Evolutionary conservation across 306 rosid genomes (phyloP), one percentile per base, ranked within the genome.

Genomic region (Canavalia ensiformis): DNA sequence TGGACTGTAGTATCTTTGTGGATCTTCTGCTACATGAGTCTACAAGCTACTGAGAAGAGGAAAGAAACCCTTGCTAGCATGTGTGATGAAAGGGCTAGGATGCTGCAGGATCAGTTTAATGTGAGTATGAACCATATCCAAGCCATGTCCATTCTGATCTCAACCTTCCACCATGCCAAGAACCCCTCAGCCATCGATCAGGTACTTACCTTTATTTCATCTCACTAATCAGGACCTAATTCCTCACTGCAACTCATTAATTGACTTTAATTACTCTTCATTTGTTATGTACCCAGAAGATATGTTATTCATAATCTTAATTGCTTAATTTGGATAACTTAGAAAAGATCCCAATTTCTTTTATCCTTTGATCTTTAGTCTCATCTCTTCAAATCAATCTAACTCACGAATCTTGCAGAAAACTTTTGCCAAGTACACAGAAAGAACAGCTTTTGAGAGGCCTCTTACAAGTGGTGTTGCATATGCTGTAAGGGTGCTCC

Each of bases 381-480:
- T 72, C 55, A 68, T 37, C 29, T 86, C 64, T 72, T 41, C 52
- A 49, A 52, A 80, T 80, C 63, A 78, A 55, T 72, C 87, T 84
- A 77, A 95, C 91, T 87, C 82, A 44, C 34, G 31, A 64, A 82
- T 58, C 67, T 52, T 76, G 50, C 82, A 95, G 99, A 85, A 73
- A 66, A 95, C 98, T 55, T 95, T 95, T 87, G 99, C 99, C 2
- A 87, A 88, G 85, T 95, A 95, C 85, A 95, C 99, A 4, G 99
- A 95, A 83, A 79, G 98, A 79, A 95, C 99, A 52, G 94, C 98
- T 79, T 95, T 95, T 83, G 99, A 95, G 91, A 88, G 99, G 88
- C 99, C 99, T 51, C 96, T 95, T 60, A 95, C 98, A 9, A 90
- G 98, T 84, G 99, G 99, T 12, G 99, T 95, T 90, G 99, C 99